Percentiles rank a stretch among this genome's conserved stretches.
Evolutionary conservation across 768 basidiomycete genomes (phyloP).

Genomic region (Neoboletus magnificus): DNA sequence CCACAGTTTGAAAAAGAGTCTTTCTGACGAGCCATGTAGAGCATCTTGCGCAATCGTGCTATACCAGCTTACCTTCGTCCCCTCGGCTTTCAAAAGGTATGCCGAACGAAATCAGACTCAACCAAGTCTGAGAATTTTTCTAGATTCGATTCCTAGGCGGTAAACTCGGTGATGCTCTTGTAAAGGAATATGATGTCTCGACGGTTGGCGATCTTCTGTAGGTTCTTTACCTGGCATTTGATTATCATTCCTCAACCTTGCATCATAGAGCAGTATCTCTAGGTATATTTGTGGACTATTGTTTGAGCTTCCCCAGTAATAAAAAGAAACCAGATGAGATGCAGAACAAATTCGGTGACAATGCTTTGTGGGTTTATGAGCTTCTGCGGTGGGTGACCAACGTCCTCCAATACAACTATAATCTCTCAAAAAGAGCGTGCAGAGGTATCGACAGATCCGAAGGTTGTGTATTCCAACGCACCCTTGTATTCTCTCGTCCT

Average conservation of each 20-base stretch:
- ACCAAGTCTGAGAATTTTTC: slow-evolving; percentile 2
- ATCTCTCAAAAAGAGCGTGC: not conserved
- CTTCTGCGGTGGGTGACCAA: slow-evolving; percentile 62
- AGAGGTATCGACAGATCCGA: slow-evolving; percentile 88
- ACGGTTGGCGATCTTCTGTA: slow-evolving; percentile 90
- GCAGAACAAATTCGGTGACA: slow-evolving; percentile 77
- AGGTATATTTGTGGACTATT: slow-evolving; percentile 37
- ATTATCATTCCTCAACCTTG: slow-evolving; percentile 3
- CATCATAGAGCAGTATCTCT: slow-evolving; percentile 50
- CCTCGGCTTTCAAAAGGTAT: slow-evolving; percentile 83
- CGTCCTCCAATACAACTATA: not conserved
- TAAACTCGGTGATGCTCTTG: slow-evolving; percentile 86
- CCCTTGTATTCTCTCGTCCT: not conserved
- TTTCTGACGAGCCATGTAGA: slow-evolving; percentile 43
- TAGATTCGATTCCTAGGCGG: slow-evolving; percentile 95
- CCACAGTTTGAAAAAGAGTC: not conserved
- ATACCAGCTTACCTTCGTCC: slow-evolving; percentile 84
- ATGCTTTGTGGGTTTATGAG: slow-evolving; percentile 90
- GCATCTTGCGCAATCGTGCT: slow-evolving; percentile 75
- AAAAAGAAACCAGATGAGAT: slow-evolving; percentile 54
- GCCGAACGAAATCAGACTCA: not conserved
- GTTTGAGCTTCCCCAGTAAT: slow-evolving; percentile 4
- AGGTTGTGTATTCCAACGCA: slow-evolving; percentile 45
- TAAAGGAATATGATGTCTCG: slow-evolving; percentile 82
- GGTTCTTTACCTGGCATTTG: slow-evolving; percentile 27